phyloP scores from a whole-genome alignment of 116 monocot genomes.

The Trichopus zeylanicus region DNA sequence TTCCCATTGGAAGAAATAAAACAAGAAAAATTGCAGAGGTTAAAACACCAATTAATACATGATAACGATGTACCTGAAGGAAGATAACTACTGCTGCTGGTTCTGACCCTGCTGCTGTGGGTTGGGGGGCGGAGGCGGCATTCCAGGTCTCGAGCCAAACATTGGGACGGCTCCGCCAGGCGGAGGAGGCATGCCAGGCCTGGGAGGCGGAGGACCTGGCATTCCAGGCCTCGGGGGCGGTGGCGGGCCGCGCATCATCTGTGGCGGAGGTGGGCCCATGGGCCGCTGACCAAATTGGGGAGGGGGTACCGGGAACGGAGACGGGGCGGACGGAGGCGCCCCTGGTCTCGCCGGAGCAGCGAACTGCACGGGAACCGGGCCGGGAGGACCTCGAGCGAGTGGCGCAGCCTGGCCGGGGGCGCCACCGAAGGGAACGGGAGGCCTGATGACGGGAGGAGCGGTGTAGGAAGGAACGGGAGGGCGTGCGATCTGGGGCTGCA shows the following conservation, averaged over 20 bases:
- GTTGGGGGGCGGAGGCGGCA: slow-evolving; percentile 72
- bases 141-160: slow-evolving; percentile 67
- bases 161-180: slow-evolving; percentile 51
- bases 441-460: slow-evolving; percentile 56
- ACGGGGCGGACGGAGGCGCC: slow-evolving; percentile 40
- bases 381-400: slow-evolving; percentile 27
- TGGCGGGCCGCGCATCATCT: slow-evolving; percentile 29
- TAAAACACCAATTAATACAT: too few species aligned
- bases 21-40: background rate
- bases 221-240: slow-evolving; percentile 67
- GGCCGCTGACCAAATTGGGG: slow-evolving; percentile 58
- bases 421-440: slow-evolving; percentile 15
- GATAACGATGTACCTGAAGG: background rate
- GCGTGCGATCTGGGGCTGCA: slow-evolving; percentile 75
- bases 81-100: slow-evolving; percentile 23
- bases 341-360: slow-evolving; percentile 12
- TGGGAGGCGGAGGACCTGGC: slow-evolving; percentile 50
- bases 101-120: slow-evolving; percentile 43
- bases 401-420: slow-evolving; percentile 28
- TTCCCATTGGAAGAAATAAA: background rate
- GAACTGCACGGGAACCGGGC: slow-evolving; percentile 25
- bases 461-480: slow-evolving; percentile 57
- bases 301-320: slow-evolving; percentile 23
- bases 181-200: slow-evolving; percentile 69
- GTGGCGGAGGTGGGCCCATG: slow-evolving; percentile 44